Evolutionary conservation across 1,284 basidiomycete species (phyloP).

Genomic region (Athelia psychrophila): DNA sequence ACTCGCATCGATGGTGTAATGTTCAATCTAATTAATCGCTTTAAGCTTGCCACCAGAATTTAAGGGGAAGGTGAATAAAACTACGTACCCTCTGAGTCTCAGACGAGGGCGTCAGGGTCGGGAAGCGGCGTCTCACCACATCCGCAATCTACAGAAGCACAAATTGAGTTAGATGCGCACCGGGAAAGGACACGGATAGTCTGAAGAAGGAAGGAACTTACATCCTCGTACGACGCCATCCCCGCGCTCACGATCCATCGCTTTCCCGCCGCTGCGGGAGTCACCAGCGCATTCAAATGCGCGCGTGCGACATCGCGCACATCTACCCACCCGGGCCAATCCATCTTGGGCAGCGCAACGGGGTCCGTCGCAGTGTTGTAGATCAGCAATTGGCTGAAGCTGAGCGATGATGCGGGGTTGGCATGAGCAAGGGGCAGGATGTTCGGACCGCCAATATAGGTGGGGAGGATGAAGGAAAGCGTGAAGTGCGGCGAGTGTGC

Average conservation of each 20-base stretch:
- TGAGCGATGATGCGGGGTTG: background rate
- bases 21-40: background rate
- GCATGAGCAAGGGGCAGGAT: background rate
- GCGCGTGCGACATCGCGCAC: background rate
- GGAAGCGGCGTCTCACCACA: background rate
- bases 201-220: background rate
- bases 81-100: background rate
- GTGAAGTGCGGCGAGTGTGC: background rate
- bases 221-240: background rate
- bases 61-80: background rate
- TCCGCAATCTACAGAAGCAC: background rate
- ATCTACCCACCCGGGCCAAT: constrained; percentile 1
- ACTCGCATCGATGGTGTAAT: background rate
- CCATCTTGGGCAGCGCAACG: background rate
- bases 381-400: background rate
- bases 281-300: background rate
- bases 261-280: background rate
- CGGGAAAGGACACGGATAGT: no score
- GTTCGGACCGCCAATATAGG: background rate
- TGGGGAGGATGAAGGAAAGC: background rate
- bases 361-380: background rate
- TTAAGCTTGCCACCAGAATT: background rate
- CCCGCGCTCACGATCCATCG: constrained; percentile 1
- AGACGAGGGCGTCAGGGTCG: background rate
- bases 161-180: background rate